Evolutionary conservation across 2,329 filamentous ascomycete species (phyloP), one percentile per base, ranked within the genome.

Genomic region (Diaporthe amygdali): DNA sequence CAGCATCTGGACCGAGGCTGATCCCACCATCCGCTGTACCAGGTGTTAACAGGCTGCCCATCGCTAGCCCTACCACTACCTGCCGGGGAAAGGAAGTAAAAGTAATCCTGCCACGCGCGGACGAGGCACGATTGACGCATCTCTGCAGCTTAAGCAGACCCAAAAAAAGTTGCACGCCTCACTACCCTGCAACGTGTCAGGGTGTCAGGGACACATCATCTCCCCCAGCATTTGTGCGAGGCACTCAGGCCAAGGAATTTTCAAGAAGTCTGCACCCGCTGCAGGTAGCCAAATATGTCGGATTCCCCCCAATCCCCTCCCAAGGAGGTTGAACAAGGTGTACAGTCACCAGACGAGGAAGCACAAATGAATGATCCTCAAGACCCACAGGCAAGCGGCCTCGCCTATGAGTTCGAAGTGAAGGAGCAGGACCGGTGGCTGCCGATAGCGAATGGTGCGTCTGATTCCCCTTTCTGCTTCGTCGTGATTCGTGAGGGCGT

Each of bases 391-490:
- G 88, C 88, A 82, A 89, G 89, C 83, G 92, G 89, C 82, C 88
- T 93, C 84, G 91, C 87, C 84, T 94, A 94, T 82, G 96, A 98
- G 87, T 97, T 98, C 83, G 96, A 98, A 86, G 96, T 98, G 84
- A 98, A 98, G 89, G 96, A 99, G 86, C 96, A 99, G 86, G 96
- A 99, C 86, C 89, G 96, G 89, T 99, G 96, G 96, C 90, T 99
- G 83, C 96, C 96, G 82, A 99, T 99, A 90, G 96, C 96, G 86
- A 99, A 99, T 95, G 96, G 96, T 99, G 90, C 90, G 96, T 96
- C 84, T 78, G 76, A 76, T 76, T 78, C 76, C 77, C 76, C 80
- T 75, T 76, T 77, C 78, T 76, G 76, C 77, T 73, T 74, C 74
- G 71, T 76, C 78, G 76, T 79, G 80, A 79, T 81, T 82, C 78